Percentiles rank a stretch among this genome's conserved stretches.
phyloP scores from a whole-genome alignment of 495 filamentous ascomycete species.

The Aspergillus sparsus region DNA sequence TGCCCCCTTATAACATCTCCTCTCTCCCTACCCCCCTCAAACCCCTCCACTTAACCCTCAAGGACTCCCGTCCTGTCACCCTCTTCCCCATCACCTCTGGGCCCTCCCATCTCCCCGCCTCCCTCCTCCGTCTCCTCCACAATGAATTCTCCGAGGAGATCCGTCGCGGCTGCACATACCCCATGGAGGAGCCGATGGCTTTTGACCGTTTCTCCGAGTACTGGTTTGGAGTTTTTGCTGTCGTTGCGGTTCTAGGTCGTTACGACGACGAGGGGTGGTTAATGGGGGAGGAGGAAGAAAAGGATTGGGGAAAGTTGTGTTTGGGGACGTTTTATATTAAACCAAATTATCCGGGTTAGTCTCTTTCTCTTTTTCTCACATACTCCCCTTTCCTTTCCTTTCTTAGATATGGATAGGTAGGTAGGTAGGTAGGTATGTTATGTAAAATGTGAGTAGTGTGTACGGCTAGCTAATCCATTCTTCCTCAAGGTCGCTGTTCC shows the following conservation, averaged over 20 bases:
- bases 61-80: conserved; percentile 77
- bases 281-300: conserved; percentile 48
- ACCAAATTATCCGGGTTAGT: conserved; percentile 93
- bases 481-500: conserved; percentile 48
- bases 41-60: conserved; percentile 60
- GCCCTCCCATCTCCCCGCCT: conserved; percentile 56
- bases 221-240: conserved; percentile 74
- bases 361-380: too few relatives aligned
- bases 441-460: too few relatives aligned
- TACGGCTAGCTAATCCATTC: too few relatives aligned
- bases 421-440: not conserved
- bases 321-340: conserved; percentile 97
- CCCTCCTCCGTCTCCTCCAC: conserved; percentile 65
- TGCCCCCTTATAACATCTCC: conserved; percentile 56
- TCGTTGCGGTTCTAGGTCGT: conserved; percentile 65
- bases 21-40: conserved; percentile 66
- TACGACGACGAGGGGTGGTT: conserved; percentile 48
- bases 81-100: conserved; percentile 73
- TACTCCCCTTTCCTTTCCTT: not conserved
- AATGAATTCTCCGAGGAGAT: conserved; percentile 88
- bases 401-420: not conserved
- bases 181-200: conserved; percentile 76
- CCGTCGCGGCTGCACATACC: conserved; percentile 88
- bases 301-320: conserved; percentile 81
- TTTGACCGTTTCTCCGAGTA: conserved; percentile 75